Conservation (phyloP, 2,329 filamentous ascomycete genomes). For the Mariannaea elegans region DNA sequence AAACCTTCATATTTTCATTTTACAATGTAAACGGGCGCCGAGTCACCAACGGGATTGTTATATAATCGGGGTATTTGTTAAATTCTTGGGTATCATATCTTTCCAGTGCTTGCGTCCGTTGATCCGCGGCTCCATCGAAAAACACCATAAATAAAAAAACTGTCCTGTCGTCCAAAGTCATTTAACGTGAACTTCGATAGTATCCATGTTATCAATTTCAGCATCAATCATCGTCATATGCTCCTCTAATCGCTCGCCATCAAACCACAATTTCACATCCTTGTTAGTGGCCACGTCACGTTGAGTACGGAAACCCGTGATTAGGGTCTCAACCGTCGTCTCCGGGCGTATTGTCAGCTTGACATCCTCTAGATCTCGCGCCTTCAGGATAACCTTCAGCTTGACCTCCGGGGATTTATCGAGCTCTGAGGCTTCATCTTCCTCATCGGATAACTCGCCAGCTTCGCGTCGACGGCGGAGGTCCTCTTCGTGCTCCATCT, state of each 20-base stretch:
- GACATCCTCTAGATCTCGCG: conserved; percentile 58
- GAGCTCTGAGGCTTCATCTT: conserved; percentile 36
- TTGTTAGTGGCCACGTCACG: conserved; percentile 60
- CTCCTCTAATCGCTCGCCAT: conserved; percentile 76
- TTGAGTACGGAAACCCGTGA: conserved; percentile 67
- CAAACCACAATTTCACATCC: conserved; percentile 72
- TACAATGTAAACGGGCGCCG: no score
- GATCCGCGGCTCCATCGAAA: no score
- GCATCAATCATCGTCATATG: conserved; percentile 68
- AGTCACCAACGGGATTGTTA: no score
- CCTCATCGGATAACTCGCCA: conserved; percentile 50
- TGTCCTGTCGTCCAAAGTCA: conserved; percentile 39
- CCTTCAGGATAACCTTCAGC: conserved; percentile 63
- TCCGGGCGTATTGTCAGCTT: conserved; percentile 61
- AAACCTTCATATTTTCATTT: no score
- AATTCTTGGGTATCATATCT: no score
- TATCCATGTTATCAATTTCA: conserved; percentile 79
- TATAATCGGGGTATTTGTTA: no score
- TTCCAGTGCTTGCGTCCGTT: no score
- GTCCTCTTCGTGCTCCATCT: conserved; percentile 59
- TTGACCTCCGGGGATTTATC: conserved; percentile 42
- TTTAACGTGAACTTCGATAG: conserved; percentile 76
- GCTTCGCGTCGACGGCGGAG: conserved; percentile 53
- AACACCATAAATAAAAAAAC: neutral
- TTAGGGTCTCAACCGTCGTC: conserved; percentile 69